A percentile compares a stretch with the other conserved stretches of the same genome.
Conservation (phyloP, 2,329 filamentous ascomycete species). For the Clarireedia paspali region DNA sequence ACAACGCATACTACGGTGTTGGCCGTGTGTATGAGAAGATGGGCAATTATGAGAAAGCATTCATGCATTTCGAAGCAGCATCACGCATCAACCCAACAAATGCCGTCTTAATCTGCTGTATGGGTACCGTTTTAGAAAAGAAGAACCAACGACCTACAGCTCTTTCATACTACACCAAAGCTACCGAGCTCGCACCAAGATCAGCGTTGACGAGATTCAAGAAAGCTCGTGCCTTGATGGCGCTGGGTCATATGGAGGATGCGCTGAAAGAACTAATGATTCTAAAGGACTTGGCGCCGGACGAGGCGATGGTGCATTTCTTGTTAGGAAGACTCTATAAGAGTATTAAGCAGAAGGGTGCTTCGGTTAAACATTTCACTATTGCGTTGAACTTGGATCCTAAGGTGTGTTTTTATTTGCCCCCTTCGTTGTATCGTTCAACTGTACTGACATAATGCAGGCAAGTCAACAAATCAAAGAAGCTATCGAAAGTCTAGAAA, state of each 20-base stretch:
- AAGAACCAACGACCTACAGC: constrained; percentile 76
- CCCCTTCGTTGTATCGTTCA: background rate
- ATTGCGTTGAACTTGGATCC: constrained; percentile 93
- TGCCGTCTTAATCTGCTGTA: constrained; percentile 83
- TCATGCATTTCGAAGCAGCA: constrained; percentile 84
- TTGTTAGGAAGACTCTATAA: constrained; percentile 80
- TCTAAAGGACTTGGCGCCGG: constrained; percentile 85
- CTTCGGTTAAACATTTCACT: constrained; percentile 89
- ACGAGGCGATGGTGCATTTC: constrained; percentile 95
- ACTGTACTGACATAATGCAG: constrained; percentile 37
- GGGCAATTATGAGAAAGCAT: constrained; percentile 84
- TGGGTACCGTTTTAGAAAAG: constrained; percentile 83
- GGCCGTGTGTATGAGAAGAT: constrained; percentile 80
- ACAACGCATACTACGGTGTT: constrained; percentile 96
- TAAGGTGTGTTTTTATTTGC: constrained; percentile 53
- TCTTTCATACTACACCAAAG: constrained; percentile 72
- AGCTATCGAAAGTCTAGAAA: constrained; percentile 83
- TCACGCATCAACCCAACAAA: constrained; percentile 90
- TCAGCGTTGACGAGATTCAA: constrained; percentile 79
- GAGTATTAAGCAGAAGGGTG: constrained; percentile 60
- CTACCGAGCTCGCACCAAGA: constrained; percentile 72
- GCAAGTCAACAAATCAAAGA: constrained; percentile 93
- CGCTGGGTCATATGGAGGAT: constrained; percentile 59
- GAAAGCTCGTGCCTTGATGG: constrained; percentile 74
- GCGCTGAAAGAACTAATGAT: constrained; percentile 78